Percentiles rank a stretch among this genome's conserved stretches.
These are phyloP conservation scores for Coemansia sp. DNA, from an alignment of 192 early-diverging fungal genomes.

Conservation along the genomic window DNA sequence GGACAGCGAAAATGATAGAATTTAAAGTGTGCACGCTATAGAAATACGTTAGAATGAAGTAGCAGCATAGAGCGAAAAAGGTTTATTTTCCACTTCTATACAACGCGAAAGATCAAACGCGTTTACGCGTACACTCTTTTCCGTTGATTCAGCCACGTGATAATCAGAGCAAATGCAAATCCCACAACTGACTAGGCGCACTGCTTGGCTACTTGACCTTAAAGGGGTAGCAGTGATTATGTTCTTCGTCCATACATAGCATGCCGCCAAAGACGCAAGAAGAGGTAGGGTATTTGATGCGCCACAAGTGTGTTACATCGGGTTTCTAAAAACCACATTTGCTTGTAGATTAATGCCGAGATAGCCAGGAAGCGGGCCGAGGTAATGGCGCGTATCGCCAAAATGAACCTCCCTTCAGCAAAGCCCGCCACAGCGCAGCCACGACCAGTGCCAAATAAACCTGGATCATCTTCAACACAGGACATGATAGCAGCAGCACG, in stretches of 20 bases:
- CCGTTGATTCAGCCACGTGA: too few relatives aligned
- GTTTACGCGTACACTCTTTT: too few relatives aligned
- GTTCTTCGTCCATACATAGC: too few relatives aligned
- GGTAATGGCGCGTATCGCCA: conserved; percentile 65
- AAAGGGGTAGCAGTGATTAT: too few relatives aligned
- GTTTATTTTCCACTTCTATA: neutral
- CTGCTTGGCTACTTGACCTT: too few relatives aligned
- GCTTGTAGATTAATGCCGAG: conserved; percentile 27
- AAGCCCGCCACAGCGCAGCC: neutral
- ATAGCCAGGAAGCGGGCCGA: conserved; percentile 60
- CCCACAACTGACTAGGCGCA: too few relatives aligned
- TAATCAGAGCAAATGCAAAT: too few relatives aligned
- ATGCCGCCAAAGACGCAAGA: conserved; percentile 7
- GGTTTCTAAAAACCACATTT: neutral
- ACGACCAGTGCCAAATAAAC: conserved; percentile 1
- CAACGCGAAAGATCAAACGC: too few relatives aligned
- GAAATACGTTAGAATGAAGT: conserved; percentile 5
- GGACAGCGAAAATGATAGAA: too few relatives aligned
- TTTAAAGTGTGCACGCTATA: too few relatives aligned
- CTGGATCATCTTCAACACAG: conserved; percentile 12
- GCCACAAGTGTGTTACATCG: neutral
- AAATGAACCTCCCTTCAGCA: conserved; percentile 41
- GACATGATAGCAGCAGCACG: conserved; percentile 36
- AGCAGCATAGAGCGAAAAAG: conserved; percentile 14
- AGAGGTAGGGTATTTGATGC: neutral